phyloP scores from a whole-genome alignment of 306 rosid species.

The Morella rubra region DNA sequence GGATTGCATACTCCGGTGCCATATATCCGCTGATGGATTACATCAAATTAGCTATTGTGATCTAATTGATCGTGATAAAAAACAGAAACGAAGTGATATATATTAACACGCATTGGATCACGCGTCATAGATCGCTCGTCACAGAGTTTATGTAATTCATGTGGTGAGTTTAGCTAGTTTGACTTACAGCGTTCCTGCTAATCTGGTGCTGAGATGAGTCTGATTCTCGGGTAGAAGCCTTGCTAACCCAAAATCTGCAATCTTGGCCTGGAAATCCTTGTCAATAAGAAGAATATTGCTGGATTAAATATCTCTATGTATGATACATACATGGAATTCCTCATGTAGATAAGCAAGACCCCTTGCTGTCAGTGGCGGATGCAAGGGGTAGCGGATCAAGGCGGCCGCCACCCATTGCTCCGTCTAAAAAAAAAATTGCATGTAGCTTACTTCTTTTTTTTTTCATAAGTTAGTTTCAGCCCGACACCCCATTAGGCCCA shows the following conservation, averaged over 20 bases:
- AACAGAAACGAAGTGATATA: not conserved
- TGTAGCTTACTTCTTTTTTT: too few relatives aligned
- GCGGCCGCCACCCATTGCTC: too few relatives aligned
- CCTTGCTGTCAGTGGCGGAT: slow-evolving; percentile 40
- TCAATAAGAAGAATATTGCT: slow-evolving; percentile 65
- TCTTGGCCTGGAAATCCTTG: slow-evolving; percentile 54
- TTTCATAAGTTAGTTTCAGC: too few relatives aligned
- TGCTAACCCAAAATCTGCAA: slow-evolving; percentile 79
- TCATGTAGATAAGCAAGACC: slow-evolving; percentile 71
- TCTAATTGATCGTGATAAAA: not conserved
- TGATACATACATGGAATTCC: slow-evolving; percentile 69
- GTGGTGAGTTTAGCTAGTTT: too few relatives aligned
- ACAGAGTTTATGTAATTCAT: too few relatives aligned
- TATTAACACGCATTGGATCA: too few relatives aligned
- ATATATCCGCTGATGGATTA: slow-evolving; percentile 44
- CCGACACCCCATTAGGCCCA: too few relatives aligned
- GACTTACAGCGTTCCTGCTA: slow-evolving; percentile 76
- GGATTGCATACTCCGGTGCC: slow-evolving; percentile 77
- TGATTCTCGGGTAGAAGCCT: slow-evolving; percentile 59
- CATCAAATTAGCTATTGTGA: not conserved
- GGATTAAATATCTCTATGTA: slow-evolving; percentile 73
- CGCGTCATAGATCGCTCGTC: too few relatives aligned
- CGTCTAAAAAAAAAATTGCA: too few relatives aligned
- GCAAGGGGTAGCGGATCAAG: too few relatives aligned
- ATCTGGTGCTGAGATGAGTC: slow-evolving; percentile 65